Evolutionary conservation across 2,329 filamentous ascomycete species (phyloP).

Genomic region (Penicillium fuscoglaucum): DNA sequence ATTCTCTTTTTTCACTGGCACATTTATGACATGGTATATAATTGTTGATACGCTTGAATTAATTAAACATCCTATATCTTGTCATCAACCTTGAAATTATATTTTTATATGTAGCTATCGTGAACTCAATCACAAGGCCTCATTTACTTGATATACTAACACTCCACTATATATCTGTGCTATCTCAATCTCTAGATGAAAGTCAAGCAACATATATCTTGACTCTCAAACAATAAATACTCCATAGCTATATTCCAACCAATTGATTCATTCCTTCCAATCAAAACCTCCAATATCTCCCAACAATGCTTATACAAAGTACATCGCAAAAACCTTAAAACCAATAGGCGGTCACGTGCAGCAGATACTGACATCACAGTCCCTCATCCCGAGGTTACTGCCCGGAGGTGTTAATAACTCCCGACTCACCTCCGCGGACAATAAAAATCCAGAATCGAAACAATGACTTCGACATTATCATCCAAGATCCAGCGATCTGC

Average conservation of each 20-base stretch:
- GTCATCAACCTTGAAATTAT: not conserved
- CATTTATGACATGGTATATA: not conserved
- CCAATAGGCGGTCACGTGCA: slow-evolving; percentile 19
- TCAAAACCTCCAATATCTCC: too few species aligned
- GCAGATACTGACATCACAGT: slow-evolving; percentile 26
- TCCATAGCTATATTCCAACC: accelerated
- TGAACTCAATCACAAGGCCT: not conserved
- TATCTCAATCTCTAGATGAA: too few species aligned
- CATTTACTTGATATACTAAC: not conserved
- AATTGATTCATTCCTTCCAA: too few species aligned
- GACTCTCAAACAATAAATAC: not conserved
- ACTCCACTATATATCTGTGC: not conserved
- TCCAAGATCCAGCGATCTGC: slow-evolving; percentile 15
- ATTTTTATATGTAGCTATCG: too few species aligned
- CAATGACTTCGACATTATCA: slow-evolving; percentile 18
- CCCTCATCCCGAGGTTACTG: not conserved
- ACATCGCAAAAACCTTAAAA: not conserved
- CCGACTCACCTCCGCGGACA: not conserved
- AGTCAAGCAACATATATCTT: too few species aligned
- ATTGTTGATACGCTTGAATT: not conserved
- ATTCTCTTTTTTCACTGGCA: slow-evolving; percentile 13
- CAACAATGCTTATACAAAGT: not conserved
- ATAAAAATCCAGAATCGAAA: not conserved
- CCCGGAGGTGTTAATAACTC: not conserved
- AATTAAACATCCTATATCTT: not conserved